phyloP scores from a whole-genome alignment of 2,329 filamentous ascomycete genomes.

The Talaromyces sp. region DNA sequence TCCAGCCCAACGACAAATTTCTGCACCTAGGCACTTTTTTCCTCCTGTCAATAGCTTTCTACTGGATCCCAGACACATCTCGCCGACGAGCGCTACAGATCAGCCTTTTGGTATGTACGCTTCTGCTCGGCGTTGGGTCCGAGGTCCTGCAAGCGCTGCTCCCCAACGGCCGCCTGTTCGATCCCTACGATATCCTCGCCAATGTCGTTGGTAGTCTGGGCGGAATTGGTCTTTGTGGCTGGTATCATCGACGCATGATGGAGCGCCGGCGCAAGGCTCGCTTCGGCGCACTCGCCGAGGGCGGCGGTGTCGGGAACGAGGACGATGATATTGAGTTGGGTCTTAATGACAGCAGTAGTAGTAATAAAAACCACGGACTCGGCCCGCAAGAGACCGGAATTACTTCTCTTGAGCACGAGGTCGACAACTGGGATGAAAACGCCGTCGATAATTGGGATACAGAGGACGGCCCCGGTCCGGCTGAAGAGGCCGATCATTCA shows the following conservation, averaged over 20 bases:
- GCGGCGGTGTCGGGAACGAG: conserved; percentile 34
- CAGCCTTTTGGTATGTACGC: conserved; percentile 73
- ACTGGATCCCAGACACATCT: conserved; percentile 93
- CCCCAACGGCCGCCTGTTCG: conserved; percentile 66
- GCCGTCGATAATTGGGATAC: conserved; percentile 61
- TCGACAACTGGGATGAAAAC: conserved; percentile 95
- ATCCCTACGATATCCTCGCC: conserved; percentile 79
- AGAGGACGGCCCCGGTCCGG: conserved; percentile 40
- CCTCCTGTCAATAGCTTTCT: conserved; percentile 75
- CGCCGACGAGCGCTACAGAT: conserved; percentile 80
- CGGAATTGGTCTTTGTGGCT: conserved; percentile 69
- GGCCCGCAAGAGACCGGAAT: conserved; percentile 58
- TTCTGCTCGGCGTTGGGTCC: conserved; percentile 51
- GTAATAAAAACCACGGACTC: conserved; percentile 24
- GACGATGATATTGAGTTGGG: conserved; percentile 66
- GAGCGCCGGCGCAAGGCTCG: conserved; percentile 74
- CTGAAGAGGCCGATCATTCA: conserved; percentile 9
- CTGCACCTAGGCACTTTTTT: conserved; percentile 88
- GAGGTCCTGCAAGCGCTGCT: conserved; percentile 58
- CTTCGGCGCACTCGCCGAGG: conserved; percentile 62
- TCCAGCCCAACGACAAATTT: conserved; percentile 78
- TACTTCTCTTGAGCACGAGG: conserved; percentile 66
- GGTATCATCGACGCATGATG: conserved; percentile 95
- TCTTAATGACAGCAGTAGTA: conserved; percentile 29
- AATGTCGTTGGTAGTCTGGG: conserved; percentile 75